phyloP scores from a whole-genome alignment of 148 eudicot species.

The Euryodendron excelsum region DNA sequence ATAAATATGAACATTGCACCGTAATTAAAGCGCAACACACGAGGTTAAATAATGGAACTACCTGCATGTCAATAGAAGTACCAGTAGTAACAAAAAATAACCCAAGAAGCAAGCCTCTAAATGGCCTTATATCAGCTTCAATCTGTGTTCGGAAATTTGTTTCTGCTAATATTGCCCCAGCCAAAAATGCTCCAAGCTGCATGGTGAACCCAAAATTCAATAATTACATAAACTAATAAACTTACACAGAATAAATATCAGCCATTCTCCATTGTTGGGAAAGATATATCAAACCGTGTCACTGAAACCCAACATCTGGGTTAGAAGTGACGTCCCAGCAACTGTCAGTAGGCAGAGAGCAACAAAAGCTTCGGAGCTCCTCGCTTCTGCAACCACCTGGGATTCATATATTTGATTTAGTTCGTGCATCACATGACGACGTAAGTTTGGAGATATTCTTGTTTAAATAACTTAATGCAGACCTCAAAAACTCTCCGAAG shows the following conservation, averaged over 20 bases:
- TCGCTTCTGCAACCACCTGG: constrained; percentile 95
- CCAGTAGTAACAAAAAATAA: constrained; percentile 97
- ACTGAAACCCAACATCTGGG: constrained; percentile 98
- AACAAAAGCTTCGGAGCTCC: constrained; percentile 99
- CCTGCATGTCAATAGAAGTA: constrained; percentile 95
- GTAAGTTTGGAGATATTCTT: neutral
- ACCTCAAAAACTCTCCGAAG: constrained; percentile 95
- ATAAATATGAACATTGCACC: neutral
- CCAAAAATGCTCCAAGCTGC: constrained; percentile 98
- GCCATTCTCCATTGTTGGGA: constrained; percentile 4
- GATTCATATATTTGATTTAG: constrained; percentile 28
- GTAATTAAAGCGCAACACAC: neutral
- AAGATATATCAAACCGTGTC: constrained; percentile 69
- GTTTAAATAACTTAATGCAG: constrained; percentile 13
- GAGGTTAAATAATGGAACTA: constrained; percentile 21
- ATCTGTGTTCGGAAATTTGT: constrained; percentile 97
- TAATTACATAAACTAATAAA: neutral
- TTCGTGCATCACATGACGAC: constrained; percentile 17
- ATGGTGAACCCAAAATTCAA: constrained; percentile 13
- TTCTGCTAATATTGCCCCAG: constrained; percentile 95
- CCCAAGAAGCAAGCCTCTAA: constrained; percentile 95
- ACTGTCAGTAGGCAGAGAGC: constrained; percentile 96
- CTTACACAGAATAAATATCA: neutral
- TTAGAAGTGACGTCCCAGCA: constrained; percentile 91
- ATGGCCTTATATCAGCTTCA: constrained; percentile 98